phyloP scores from a whole-genome alignment of 2,329 filamentous ascomycete species.

The Exophiala phaeomuriformis region DNA sequence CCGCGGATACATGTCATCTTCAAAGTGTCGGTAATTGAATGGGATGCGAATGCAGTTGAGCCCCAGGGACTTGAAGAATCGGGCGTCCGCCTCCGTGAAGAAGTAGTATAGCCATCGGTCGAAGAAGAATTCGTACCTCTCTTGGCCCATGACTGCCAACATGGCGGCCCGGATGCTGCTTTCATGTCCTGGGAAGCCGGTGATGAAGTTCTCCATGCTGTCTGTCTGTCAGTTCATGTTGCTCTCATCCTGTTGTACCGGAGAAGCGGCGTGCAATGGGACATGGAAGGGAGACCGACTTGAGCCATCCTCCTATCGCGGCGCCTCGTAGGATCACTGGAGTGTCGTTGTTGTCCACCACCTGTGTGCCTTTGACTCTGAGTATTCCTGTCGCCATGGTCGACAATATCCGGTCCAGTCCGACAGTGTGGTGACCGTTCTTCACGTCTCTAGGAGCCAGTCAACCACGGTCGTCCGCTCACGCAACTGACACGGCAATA shows the following conservation, averaged over 20 bases:
- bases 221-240: too few relatives aligned
- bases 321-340: slow-evolving; percentile 44
- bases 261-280: slow-evolving; percentile 23
- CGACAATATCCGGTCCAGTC: too few relatives aligned
- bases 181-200: slow-evolving; percentile 55
- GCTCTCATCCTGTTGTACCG: background rate
- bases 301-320: slow-evolving; percentile 39
- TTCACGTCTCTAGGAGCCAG: too few relatives aligned
- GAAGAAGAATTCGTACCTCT: slow-evolving; percentile 49
- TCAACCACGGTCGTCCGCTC: too few relatives aligned
- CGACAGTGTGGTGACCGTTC: too few relatives aligned
- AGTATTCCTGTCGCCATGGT: slow-evolving; percentile 31
- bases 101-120: slow-evolving; percentile 31
- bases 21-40: slow-evolving; percentile 53
- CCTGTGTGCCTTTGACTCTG: slow-evolving; percentile 37
- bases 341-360: slow-evolving; percentile 43
- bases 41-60: slow-evolving; percentile 55
- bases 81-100: slow-evolving; percentile 54
- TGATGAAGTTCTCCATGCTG: slow-evolving; percentile 58
- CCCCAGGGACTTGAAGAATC: slow-evolving; percentile 50
- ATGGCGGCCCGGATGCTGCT: slow-evolving; percentile 49
- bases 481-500: too few relatives aligned
- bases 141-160: slow-evolving; percentile 46
- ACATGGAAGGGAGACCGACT: slow-evolving; percentile 6
- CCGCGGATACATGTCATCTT: slow-evolving; percentile 43